Evolutionary conservation across 257 asterid species (phyloP), one percentile per base, ranked within the genome.

Genomic region (Capsicum rhomboideum): DNA sequence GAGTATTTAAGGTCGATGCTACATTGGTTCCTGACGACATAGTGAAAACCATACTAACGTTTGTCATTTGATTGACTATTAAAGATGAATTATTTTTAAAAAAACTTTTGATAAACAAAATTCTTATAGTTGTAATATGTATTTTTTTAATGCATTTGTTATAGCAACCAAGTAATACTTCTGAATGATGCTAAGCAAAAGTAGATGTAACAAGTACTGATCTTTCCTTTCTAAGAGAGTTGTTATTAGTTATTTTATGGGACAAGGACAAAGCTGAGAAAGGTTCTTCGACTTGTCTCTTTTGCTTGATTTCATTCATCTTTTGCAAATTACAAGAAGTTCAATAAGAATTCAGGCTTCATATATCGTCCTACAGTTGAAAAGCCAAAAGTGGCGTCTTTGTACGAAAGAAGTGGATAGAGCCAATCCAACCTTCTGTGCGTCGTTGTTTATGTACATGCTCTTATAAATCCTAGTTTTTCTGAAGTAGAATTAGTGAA

Each of bases 1-100:
- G 93, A 20, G 90, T 96, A 75, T 56, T 86, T 44, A 88, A 86
- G 90, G 93, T 94, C 37, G 98, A 94, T 88, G 98, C 95, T 72
- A 90, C 98, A 13, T 31, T 78, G 31, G 90, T 88, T 59, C 97
- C 98, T 80, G 89, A 75, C 8, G 58, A 85, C 67, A 93, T 94
- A 83, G 84, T 96, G 34, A 83, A 78, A 79, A 80, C 31, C 6
- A 89, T 96, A 82, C 90, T 58, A 85, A 86, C 87, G 85, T 82
- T 3, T 71, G n/a, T 82, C 46, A n/a, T 80, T 14, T 80, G 83
- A 79, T 79, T 28, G 72, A 64, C 44, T 6, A 61, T 61, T 61
- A 61, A 61, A 40, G 44, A 44, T 21, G 80, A 13, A 44, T 46
- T 46, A 46, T 74, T 21, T 72, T 40, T 37, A 44, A 72, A 11